These are phyloP conservation scores for Binderoboletus segoi DNA, from an alignment of 1,284 basidiomycete genomes.

Conservation along the genomic window DNA sequence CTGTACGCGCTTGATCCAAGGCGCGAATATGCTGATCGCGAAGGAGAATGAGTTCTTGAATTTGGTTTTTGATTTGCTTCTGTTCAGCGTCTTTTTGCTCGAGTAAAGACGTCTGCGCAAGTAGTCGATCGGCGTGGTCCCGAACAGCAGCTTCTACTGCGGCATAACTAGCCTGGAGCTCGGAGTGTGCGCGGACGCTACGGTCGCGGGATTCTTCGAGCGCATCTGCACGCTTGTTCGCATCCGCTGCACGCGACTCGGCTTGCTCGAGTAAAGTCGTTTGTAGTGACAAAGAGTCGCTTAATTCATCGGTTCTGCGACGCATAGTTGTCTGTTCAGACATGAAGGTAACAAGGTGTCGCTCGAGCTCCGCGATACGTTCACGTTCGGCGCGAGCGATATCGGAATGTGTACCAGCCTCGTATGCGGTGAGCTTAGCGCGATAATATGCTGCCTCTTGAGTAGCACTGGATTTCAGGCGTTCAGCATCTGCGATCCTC, in stretches of 20 bases:
- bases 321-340: slow-evolving; percentile 71
- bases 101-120: slow-evolving; percentile 74
- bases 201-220: slow-evolving; percentile 82
- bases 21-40: slow-evolving; percentile 85
- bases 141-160: slow-evolving; percentile 70
- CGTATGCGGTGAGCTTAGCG: slow-evolving; percentile 88
- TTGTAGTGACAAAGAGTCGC: slow-evolving; percentile 74
- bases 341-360: slow-evolving; percentile 68
- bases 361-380: slow-evolving; percentile 80
- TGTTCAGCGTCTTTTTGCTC: slow-evolving; percentile 85
- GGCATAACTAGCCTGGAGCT: slow-evolving; percentile 70
- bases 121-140: slow-evolving; percentile 78
- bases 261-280: slow-evolving; percentile 79
- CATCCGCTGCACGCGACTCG: slow-evolving; percentile 80
- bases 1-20: slow-evolving; percentile 82
- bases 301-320: slow-evolving; percentile 72
- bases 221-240: slow-evolving; percentile 78
- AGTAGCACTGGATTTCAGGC: slow-evolving; percentile 75
- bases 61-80: slow-evolving; percentile 61
- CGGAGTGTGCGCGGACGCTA: slow-evolving; percentile 68
- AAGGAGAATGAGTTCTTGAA: slow-evolving; percentile 70
- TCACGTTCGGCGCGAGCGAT: slow-evolving; percentile 78
- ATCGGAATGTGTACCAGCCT: slow-evolving; percentile 70
- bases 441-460: slow-evolving; percentile 98
- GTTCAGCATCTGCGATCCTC: slow-evolving; percentile 80